Percentiles rank a stretch among this genome's conserved stretches.
Conservation (phyloP, 495 filamentous ascomycete species). For the Aspergillus sparsus region DNA sequence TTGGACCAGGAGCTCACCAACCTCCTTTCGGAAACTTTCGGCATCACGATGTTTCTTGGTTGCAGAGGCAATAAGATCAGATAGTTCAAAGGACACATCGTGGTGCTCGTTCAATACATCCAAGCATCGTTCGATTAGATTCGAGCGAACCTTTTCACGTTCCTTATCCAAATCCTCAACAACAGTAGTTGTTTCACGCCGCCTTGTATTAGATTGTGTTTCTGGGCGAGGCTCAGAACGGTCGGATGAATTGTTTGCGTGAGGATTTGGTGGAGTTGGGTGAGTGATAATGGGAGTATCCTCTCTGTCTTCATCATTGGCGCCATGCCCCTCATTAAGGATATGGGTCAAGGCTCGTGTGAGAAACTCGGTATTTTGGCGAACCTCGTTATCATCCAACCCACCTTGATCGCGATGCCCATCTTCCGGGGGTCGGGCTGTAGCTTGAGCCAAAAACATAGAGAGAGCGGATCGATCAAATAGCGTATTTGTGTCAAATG, state of each 20-base stretch:
- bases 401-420: constrained; percentile 24
- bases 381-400: constrained; percentile 33
- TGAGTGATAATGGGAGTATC: constrained; percentile 26
- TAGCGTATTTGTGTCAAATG: constrained; percentile 29
- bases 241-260: constrained; percentile 25
- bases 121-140: constrained; percentile 84
- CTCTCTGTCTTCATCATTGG: constrained; percentile 30
- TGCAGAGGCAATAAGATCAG: constrained; percentile 78
- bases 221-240: constrained; percentile 19
- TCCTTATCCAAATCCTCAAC: constrained; percentile 82
- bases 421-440: constrained; percentile 29
- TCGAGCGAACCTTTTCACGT: constrained; percentile 67
- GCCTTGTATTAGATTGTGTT: constrained; percentile 23
- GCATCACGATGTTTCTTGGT: constrained; percentile 68
- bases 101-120: constrained; percentile 87
- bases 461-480: constrained; percentile 40
- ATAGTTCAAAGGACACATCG: constrained; percentile 86
- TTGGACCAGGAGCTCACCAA: constrained; percentile 79
- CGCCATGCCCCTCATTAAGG: constrained; percentile 35
- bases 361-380: constrained; percentile 35
- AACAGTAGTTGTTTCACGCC: constrained; percentile 52
- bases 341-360: constrained; percentile 41
- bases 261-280: constrained; percentile 23
- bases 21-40: constrained; percentile 65
- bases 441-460: constrained; percentile 42